A percentile compares a stretch with the other conserved stretches of the same genome.
These are phyloP conservation scores for Lachnellula suecica DNA, from an alignment of 2,329 filamentous ascomycete genomes.

Conservation along the genomic window DNA sequence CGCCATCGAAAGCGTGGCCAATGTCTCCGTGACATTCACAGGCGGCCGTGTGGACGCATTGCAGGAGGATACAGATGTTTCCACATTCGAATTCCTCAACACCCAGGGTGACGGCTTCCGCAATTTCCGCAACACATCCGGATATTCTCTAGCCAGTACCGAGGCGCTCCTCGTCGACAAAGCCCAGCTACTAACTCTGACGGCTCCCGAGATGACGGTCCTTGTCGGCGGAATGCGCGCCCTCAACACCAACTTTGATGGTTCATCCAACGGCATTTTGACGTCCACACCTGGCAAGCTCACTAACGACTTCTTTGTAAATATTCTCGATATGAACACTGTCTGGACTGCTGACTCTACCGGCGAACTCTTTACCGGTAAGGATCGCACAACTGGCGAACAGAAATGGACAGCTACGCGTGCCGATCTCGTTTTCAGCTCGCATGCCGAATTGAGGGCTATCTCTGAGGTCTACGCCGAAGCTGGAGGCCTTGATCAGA, in stretches of 20 bases:
- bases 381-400: conserved; percentile 52
- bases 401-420: conserved; percentile 58
- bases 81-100: conserved; percentile 54
- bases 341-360: conserved; percentile 46
- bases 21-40: conserved; percentile 49
- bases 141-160: conserved; percentile 47
- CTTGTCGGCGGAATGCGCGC: conserved; percentile 56
- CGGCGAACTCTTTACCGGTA: conserved; percentile 50
- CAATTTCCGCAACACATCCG: conserved; percentile 50
- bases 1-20: conserved; percentile 54
- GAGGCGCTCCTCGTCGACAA: conserved; percentile 58
- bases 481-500: conserved; percentile 48
- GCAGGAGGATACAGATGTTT: conserved; percentile 53
- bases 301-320: conserved; percentile 62
- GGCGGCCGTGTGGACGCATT: conserved; percentile 57
- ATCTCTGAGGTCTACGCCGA: conserved; percentile 56
- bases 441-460: conserved; percentile 57
- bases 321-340: conserved; percentile 55
- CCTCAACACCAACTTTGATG: conserved; percentile 56
- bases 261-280: conserved; percentile 52
- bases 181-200: conserved; percentile 54
- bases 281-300: conserved; percentile 54
- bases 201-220: conserved; percentile 54
- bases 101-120: conserved; percentile 57
- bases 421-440: conserved; percentile 55